Evolutionary conservation across 805 yeast genomes (phyloP), one percentile per base, ranked within the genome.

Genomic region (Zygosaccharomyces bisporus): DNA sequence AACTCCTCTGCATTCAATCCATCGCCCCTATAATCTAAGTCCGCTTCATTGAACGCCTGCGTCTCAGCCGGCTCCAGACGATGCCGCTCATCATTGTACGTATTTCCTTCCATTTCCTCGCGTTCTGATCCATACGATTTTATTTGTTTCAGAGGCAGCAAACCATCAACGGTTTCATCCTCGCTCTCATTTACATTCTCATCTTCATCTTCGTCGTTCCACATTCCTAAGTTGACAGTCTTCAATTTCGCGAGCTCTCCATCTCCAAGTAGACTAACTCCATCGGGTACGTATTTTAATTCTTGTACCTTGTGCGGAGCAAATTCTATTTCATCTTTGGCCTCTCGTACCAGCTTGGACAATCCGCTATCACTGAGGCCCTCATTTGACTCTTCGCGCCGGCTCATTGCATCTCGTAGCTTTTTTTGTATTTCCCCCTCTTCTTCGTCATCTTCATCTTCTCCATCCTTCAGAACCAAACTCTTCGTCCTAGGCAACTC

Each of bases 251-350:
- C 46, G 45, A 63, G 14, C 55, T 68, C 67, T 44, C 60, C 60
- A 3, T 58, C 53, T 8, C 63, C 55, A 23, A 75, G 63, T 1
- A 73, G 71, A n/a, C 69, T 70, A 49, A 70, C 63, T 32, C 71
- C 72, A 49, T 64, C 52, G 19, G 83, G 83, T 4, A 66, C 57
- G 47, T 74, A 71, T 2, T 72, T 70, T 18, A 70, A 49, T 17
- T 69, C 73, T 2, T 62, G 63, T 21, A 60, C 62, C 27, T 55
- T 58, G 17, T 60, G 57, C 4, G 83, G 76, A 17, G 71, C 72
- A 32, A 60, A 57, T 49, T 80, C 86, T n/a, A 79, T 61, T 12
- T 46, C 61, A 17, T 50, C 45, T 8, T 36, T 44, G 7, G 47
- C 27, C 8, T 46, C 44, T 30, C 44, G 45, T 37, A 58, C 49